Conservation (phyloP, 768 basidiomycete species). For the Dioszegia hungarica region DNA sequence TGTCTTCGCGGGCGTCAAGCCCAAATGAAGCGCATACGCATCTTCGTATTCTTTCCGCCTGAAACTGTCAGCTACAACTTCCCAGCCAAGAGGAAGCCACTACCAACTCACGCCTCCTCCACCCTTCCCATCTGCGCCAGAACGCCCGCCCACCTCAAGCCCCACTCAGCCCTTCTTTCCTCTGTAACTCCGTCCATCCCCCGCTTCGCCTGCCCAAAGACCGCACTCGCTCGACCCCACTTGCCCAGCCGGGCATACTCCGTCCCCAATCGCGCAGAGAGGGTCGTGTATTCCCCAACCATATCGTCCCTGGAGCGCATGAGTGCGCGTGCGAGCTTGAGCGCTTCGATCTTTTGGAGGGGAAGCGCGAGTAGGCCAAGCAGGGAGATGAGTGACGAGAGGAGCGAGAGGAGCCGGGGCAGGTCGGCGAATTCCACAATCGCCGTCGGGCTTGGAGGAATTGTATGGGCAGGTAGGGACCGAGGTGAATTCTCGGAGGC, state of each 20-base stretch:
- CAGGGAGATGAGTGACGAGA: constrained; percentile 52
- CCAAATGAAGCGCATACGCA: not conserved
- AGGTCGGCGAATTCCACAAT: constrained; percentile 24
- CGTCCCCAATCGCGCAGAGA: constrained; percentile 68
- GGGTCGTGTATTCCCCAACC: constrained; percentile 62
- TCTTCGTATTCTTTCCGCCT: constrained; percentile 2
- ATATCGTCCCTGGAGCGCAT: constrained; percentile 54
- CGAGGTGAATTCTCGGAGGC: not conserved
- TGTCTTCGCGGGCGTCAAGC: constrained; percentile 52
- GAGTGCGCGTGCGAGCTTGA: constrained; percentile 63
- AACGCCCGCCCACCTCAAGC: constrained; percentile 1
- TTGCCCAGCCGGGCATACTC: constrained; percentile 79
- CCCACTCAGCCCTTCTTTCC: not conserved
- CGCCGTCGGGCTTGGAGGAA: not conserved
- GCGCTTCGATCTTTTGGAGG: constrained; percentile 62
- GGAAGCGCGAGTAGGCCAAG: constrained; percentile 66
- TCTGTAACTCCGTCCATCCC: not conserved
- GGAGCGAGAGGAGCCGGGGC: constrained; percentile 1
- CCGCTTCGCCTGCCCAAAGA: constrained; percentile 54
- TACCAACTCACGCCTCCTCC: constrained; percentile 57
- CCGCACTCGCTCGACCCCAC: constrained; percentile 59
- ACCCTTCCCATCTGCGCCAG: constrained; percentile 17
- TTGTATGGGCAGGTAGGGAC: not conserved
- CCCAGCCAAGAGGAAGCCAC: not conserved
- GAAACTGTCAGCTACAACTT: not conserved